A percentile compares a stretch with the other conserved stretches of the same genome.
These are phyloP conservation scores for Pythium phragmiticola DNA, from an alignment of 352 stramenopile species.

Conservation along the genomic window DNA sequence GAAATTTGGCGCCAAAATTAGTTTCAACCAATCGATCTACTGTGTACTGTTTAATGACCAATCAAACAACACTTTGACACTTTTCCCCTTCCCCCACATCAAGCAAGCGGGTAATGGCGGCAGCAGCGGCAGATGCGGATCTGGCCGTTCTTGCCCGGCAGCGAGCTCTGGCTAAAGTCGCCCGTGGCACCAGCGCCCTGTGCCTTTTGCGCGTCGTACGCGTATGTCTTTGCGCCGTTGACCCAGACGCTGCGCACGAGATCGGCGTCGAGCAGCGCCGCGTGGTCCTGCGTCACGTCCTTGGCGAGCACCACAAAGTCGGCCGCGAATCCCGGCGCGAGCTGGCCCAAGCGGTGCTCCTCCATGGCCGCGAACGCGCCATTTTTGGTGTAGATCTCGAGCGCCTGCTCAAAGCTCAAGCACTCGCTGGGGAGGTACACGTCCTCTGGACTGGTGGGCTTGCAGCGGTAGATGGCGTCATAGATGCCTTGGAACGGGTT, in stretches of 20 bases:
- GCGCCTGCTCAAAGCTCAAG: slow-evolving; percentile 72
- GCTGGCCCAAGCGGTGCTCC: slow-evolving; percentile 49
- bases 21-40: slow-evolving; percentile 16
- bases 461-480: slow-evolving; percentile 80
- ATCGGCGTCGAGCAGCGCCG: slow-evolving; percentile 39
- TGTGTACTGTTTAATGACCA: slow-evolving; percentile 4
- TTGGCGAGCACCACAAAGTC: slow-evolving; percentile 76
- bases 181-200: not conserved
- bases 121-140: slow-evolving; percentile 67
- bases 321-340: slow-evolving; percentile 48
- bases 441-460: slow-evolving; percentile 41
- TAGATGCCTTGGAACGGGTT: slow-evolving; percentile 89
- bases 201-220: slow-evolving; percentile 32
- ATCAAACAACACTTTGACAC: slow-evolving; percentile 1
- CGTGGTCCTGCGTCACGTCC: slow-evolving; percentile 48
- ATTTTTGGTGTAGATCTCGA: slow-evolving; percentile 82
- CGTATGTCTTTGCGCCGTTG: slow-evolving; percentile 51
- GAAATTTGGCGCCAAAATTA: slow-evolving; percentile 24
- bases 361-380: slow-evolving; percentile 64
- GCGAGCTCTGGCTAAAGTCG: slow-evolving; percentile 57
- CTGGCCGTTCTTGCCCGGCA: slow-evolving; percentile 73
- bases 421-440: slow-evolving; percentile 64
- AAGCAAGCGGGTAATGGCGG: slow-evolving; percentile 26
- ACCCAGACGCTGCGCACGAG: slow-evolving; percentile 71
- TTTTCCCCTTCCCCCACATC: not conserved